Percentiles rank a stretch among this genome's conserved stretches.
Conservation (phyloP, 805 yeast species). For the Schizosaccharomyces osmophilus region DNA sequence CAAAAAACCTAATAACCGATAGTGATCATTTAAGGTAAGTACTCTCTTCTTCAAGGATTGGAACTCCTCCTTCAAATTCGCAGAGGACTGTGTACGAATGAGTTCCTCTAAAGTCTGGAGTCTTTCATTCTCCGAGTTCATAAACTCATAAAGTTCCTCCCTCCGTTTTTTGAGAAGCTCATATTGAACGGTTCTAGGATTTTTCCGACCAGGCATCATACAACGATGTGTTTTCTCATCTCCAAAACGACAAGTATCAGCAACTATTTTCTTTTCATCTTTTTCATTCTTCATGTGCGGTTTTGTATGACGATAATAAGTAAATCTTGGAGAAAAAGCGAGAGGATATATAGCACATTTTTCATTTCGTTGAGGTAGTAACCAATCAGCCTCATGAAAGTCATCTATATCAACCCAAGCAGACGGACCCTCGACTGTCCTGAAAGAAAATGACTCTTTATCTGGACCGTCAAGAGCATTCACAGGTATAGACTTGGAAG, state of each 20-base stretch:
- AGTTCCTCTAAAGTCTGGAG: not conserved
- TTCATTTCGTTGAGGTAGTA: conserved; percentile 17
- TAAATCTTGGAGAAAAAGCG: conserved; percentile 40
- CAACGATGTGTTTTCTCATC: conserved; percentile 39
- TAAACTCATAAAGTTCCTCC: conserved; percentile 9
- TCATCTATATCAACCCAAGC: conserved; percentile 59
- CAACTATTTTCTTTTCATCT: conserved; percentile 9
- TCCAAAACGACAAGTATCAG: conserved; percentile 23
- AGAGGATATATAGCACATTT: conserved; percentile 28
- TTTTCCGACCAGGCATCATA: conserved; percentile 14
- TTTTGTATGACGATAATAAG: conserved; percentile 40
- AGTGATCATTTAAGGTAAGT: not conserved
- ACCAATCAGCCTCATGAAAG: conserved; percentile 34
- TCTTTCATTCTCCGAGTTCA: not conserved
- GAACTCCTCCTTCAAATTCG: not conserved
- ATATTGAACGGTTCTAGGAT: conserved; percentile 12
- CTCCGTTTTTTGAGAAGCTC: conserved; percentile 11
- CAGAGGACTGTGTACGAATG: not conserved
- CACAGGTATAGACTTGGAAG: conserved; percentile 9
- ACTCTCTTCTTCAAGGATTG: not conserved
- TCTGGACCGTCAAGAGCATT: not conserved
- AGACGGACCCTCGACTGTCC: conserved; percentile 14
- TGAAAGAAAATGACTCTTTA: conserved; percentile 6
- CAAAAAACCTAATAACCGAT: not conserved
- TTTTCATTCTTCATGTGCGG: conserved; percentile 15